Conservation (phyloP, 345 rosid species). For the Rhizophora mangle region DNA sequence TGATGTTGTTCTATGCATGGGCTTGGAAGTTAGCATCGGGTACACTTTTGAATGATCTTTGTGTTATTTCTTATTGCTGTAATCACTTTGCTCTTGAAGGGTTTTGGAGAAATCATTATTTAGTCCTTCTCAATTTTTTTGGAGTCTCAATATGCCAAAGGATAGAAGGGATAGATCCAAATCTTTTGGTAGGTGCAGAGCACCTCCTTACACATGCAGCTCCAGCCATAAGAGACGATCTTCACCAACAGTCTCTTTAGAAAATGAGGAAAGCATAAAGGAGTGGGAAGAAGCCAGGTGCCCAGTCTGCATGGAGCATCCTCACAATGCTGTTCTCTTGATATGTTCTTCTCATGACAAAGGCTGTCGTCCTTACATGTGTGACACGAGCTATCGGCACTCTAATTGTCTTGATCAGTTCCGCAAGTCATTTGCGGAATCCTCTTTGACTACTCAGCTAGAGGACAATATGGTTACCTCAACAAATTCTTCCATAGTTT, state of each 20-base stretch:
- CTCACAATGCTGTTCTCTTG: constrained; percentile 93
- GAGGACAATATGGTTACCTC: constrained; percentile 32
- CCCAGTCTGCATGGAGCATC: constrained; percentile 98
- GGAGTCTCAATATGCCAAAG: constrained; percentile 62
- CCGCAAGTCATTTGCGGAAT: constrained; percentile 54
- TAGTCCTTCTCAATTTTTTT: neutral
- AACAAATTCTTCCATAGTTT: constrained; percentile 17
- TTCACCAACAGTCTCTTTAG: constrained; percentile 44
- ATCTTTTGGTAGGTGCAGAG: constrained; percentile 59
- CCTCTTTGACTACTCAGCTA: constrained; percentile 28
- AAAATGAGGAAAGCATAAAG: constrained; percentile 52
- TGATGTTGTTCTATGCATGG: too few species aligned
- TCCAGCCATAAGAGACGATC: constrained; percentile 42
- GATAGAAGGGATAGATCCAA: constrained; percentile 75
- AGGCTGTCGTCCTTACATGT: constrained; percentile 96
- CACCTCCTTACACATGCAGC: constrained; percentile 57
- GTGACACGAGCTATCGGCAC: constrained; percentile 95
- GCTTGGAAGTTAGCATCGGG: neutral
- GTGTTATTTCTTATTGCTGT: constrained; percentile 2
- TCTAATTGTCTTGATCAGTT: constrained; percentile 96
- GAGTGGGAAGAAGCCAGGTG: constrained; percentile 98
- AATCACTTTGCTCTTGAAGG: constrained; percentile 1
- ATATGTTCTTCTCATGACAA: constrained; percentile 85
- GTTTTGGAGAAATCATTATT: neutral
- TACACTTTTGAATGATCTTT: neutral